Conservation (phyloP, 257 asterid genomes). For the Nicotiana undulata region DNA sequence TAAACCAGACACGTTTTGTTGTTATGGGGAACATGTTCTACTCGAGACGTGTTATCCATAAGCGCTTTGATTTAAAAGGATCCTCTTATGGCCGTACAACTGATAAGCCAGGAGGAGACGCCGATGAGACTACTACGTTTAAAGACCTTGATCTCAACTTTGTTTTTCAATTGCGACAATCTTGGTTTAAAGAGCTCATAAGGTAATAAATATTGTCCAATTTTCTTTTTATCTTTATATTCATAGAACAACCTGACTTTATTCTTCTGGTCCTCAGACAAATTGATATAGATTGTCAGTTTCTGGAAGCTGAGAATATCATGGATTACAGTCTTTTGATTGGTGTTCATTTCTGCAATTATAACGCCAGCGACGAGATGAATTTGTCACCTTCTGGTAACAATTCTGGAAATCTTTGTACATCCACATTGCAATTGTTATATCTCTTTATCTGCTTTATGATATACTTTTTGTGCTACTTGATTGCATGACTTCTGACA, state of each 20-base stretch:
- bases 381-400: conserved; percentile 1
- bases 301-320: conserved; percentile 73
- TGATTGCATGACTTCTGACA: background rate
- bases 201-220: conserved; percentile 35
- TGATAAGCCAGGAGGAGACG: conserved; percentile 51
- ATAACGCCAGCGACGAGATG: background rate
- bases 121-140: conserved; percentile 77
- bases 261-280: conserved; percentile 32
- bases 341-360: conserved; percentile 76
- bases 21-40: conserved; percentile 85
- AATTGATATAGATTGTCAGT: conserved; percentile 69
- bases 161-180: conserved; percentile 48
- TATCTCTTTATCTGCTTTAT: background rate
- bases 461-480: background rate
- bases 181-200: conserved; percentile 64
- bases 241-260: background rate
- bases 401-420: background rate
- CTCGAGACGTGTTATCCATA: conserved; percentile 70
- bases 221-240: background rate
- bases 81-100: conserved; percentile 79
- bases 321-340: conserved; percentile 89
- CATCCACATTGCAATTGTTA: background rate
- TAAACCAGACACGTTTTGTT: conserved; percentile 38
- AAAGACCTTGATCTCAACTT: conserved; percentile 77
- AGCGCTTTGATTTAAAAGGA: conserved; percentile 76